A percentile compares a stretch with the other conserved stretches of the same genome.
phyloP scores from a whole-genome alignment of 129 eudicot genomes.

The Artemisia annua region DNA sequence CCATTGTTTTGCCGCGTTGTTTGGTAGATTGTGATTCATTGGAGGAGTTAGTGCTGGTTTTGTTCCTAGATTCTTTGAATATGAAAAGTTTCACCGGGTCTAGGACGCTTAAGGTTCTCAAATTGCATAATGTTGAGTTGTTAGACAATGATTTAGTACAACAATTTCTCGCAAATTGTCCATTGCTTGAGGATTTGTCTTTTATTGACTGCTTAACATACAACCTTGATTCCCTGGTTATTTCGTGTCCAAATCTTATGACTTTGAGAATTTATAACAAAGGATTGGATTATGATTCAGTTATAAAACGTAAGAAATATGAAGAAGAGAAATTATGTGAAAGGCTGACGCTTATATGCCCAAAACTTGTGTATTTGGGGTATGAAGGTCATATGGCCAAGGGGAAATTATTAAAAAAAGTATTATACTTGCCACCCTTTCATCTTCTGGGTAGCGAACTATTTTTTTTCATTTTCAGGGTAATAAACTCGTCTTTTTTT shows the following conservation, averaged over 20 bases:
- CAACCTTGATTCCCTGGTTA: background rate
- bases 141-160: background rate
- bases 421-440: too few species aligned
- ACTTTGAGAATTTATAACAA: background rate
- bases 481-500: too few species aligned
- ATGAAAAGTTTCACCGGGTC: background rate
- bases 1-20: background rate
- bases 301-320: too few species aligned
- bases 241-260: background rate
- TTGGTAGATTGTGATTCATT: background rate
- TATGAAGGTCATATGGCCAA: background rate
- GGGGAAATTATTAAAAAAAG: too few species aligned
- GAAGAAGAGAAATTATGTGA: background rate
- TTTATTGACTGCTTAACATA: background rate
- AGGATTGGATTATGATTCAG: too few species aligned
- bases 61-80: background rate
- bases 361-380: slow-evolving; percentile 1
- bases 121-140: background rate
- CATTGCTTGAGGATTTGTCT: background rate
- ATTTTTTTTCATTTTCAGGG: too few species aligned
- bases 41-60: background rate
- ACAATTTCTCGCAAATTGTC: background rate
- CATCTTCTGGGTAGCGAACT: too few species aligned
- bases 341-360: background rate
- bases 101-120: slow-evolving; percentile 6